A percentile compares a stretch with the other conserved stretches of the same genome.
These are phyloP conservation scores for Nigrospora sphaerica DNA, from an alignment of 2,329 filamentous ascomycete genomes.

Conservation along the genomic window DNA sequence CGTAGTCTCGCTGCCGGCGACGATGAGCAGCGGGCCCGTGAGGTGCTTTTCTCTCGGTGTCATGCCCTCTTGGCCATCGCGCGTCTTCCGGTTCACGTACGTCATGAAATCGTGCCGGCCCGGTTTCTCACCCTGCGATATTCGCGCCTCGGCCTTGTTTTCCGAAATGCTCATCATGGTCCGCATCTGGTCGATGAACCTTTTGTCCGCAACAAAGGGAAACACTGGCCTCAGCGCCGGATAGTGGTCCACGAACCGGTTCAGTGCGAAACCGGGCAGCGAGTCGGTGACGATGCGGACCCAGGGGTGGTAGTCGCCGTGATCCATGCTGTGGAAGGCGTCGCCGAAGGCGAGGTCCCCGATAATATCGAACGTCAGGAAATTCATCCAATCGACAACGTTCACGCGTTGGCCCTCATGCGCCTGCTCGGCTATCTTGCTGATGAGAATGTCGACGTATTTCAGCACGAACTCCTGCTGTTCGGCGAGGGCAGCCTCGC, in stretches of 20 bases:
- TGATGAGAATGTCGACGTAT: conserved; percentile 12
- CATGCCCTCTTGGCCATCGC: too few relatives aligned
- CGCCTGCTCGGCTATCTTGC: conserved; percentile 4
- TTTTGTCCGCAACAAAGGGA: neutral
- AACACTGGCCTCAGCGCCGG: neutral
- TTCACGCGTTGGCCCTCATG: conserved; percentile 4
- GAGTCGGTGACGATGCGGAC: conserved; percentile 19
- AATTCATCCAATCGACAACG: conserved; percentile 8
- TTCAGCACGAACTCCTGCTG: conserved; percentile 11
- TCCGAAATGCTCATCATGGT: neutral
- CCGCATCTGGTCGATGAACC: neutral
- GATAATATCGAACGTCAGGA: conserved; percentile 11
- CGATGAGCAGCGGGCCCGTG: conserved; percentile 19
- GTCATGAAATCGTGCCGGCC: neutral
- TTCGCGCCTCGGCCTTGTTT: neutral
- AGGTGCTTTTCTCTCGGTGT: too few relatives aligned
- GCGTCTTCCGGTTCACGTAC: neutral
- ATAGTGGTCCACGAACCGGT: too few relatives aligned
- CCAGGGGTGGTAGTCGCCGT: conserved; percentile 26
- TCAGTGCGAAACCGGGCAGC: too few relatives aligned
- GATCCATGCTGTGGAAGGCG: conserved; percentile 27
- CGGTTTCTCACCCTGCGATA: neutral
- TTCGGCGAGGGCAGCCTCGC: conserved; percentile 9
- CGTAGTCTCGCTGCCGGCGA: conserved; percentile 44
- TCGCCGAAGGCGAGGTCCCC: neutral